Conservation (phyloP, 129 eudicot genomes). For the Dittrichia graveolens region DNA sequence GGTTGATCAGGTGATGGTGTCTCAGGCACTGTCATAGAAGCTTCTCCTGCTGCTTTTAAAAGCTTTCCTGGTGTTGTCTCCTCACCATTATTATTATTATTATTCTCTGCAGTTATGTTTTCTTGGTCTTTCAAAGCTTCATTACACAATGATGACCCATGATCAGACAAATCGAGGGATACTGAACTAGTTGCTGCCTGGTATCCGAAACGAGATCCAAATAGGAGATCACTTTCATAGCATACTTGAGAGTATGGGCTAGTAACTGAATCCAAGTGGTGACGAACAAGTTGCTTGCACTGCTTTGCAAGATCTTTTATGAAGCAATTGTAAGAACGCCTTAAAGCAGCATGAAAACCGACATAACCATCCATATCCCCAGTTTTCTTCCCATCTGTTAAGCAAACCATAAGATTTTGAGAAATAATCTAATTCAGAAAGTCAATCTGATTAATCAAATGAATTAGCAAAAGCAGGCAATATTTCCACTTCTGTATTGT, state of each 20-base stretch:
- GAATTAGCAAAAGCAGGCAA: constrained; percentile 6
- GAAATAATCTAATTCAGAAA: constrained; percentile 2
- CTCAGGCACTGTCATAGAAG: constrained; percentile 72
- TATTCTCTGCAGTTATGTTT: constrained; percentile 63
- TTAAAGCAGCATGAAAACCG: constrained; percentile 90
- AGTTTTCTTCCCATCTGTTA: constrained; percentile 58
- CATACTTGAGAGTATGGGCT: constrained; percentile 92
- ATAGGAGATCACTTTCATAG: constrained; percentile 52
- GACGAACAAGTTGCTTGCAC: constrained; percentile 84
- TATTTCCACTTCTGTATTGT: too few relatives aligned
- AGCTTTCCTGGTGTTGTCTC: constrained; percentile 73
- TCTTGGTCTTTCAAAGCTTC: constrained; percentile 50
- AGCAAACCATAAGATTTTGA: constrained; percentile 7
- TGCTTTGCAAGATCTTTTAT: constrained; percentile 71
- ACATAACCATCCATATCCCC: constrained; percentile 95
- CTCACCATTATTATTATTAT: constrained; percentile 22
- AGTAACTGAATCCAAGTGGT: constrained; percentile 96
- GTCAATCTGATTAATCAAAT: background rate
- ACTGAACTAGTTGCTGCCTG: constrained; percentile 48
- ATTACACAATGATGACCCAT: constrained; percentile 36
- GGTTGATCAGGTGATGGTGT: constrained; percentile 89
- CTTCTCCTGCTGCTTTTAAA: constrained; percentile 52
- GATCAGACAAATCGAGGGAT: constrained; percentile 71
- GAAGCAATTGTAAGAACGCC: constrained; percentile 79
- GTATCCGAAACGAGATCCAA: constrained; percentile 38